Conservation (phyloP, 2,329 filamentous ascomycete species). For the Diaporthe citrichinensis region DNA sequence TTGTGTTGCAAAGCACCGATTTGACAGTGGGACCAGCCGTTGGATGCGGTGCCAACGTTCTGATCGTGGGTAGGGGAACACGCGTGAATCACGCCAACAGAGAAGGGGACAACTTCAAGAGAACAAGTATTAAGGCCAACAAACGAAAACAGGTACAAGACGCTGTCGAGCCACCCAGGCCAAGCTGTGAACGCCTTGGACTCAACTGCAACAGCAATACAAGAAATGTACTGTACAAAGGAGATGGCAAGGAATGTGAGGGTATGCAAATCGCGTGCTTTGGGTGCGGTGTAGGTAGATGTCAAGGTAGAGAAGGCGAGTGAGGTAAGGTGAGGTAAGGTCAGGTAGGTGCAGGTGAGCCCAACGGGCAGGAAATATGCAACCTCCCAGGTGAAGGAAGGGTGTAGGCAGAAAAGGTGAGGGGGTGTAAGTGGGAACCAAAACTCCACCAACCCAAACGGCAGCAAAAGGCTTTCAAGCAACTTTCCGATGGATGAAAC, state of each 20-base stretch:
- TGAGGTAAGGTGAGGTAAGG: neutral
- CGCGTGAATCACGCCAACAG: constrained; percentile 85
- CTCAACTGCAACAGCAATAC: constrained; percentile 23
- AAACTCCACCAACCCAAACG: constrained; percentile 31
- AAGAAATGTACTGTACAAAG: constrained; percentile 10
- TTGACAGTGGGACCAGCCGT: constrained; percentile 77
- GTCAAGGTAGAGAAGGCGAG: neutral
- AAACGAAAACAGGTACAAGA: constrained; percentile 29
- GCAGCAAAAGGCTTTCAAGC: constrained; percentile 33
- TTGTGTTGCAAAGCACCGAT: constrained; percentile 57
- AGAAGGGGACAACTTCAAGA: constrained; percentile 81
- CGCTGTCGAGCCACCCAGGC: neutral
- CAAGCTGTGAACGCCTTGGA: constrained; percentile 12
- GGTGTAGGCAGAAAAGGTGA: constrained; percentile 10
- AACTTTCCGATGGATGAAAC: constrained; percentile 64
- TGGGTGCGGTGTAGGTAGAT: neutral
- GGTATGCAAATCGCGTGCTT: neutral
- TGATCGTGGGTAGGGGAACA: constrained; percentile 75
- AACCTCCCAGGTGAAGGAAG: neutral
- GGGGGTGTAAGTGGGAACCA: neutral
- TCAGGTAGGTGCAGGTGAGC: neutral
- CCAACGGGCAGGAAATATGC: constrained; percentile 13
- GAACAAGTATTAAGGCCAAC: constrained; percentile 43
- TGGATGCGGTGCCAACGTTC: constrained; percentile 49
- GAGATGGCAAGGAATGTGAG: neutral